Evolutionary conservation across 2,329 filamentous ascomycete genomes (phyloP).

Genomic region (Penicillium sp.): DNA sequence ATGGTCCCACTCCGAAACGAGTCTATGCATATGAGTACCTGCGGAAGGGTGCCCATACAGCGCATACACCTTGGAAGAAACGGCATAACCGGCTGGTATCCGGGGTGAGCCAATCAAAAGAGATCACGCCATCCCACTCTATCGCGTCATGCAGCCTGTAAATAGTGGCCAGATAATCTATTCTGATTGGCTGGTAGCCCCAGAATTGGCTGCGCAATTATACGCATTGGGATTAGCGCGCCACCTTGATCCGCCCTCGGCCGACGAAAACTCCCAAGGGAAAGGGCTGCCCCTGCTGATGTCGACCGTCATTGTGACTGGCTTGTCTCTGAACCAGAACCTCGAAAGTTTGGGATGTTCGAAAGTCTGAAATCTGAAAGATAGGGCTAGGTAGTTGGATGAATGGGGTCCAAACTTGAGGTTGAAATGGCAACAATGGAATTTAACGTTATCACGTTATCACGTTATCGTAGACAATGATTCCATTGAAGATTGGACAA

Average conservation of each 20-base stretch:
- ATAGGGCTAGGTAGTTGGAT: background rate
- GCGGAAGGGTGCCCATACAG: slow-evolving; percentile 1
- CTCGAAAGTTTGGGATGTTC: background rate
- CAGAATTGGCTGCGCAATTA: slow-evolving; percentile 25
- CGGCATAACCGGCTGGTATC: slow-evolving; percentile 13
- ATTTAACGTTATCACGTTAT: slow-evolving; percentile 2
- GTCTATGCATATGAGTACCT: background rate
- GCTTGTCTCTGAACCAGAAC: slow-evolving; percentile 1
- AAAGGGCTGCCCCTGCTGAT: slow-evolving; percentile 10
- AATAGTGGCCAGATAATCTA: slow-evolving; percentile 26
- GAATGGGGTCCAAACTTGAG: background rate
- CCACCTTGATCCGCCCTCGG: slow-evolving; percentile 31
- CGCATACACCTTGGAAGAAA: background rate
- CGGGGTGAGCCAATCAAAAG: slow-evolving; percentile 18
- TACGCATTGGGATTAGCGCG: slow-evolving; percentile 28
- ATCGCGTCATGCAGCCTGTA: slow-evolving; percentile 35
- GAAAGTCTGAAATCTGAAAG: background rate
- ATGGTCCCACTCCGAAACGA: slow-evolving; percentile 6
- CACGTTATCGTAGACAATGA: background rate
- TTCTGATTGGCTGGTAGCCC: slow-evolving; percentile 22
- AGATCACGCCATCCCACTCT: slow-evolving; percentile 26
- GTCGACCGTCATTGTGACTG: slow-evolving; percentile 8
- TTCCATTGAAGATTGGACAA: background rate
- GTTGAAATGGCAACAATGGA: background rate
- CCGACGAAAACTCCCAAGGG: slow-evolving; percentile 7